phyloP scores from a whole-genome alignment of 345 rosid genomes.

The Cochlearia excelsa region DNA sequence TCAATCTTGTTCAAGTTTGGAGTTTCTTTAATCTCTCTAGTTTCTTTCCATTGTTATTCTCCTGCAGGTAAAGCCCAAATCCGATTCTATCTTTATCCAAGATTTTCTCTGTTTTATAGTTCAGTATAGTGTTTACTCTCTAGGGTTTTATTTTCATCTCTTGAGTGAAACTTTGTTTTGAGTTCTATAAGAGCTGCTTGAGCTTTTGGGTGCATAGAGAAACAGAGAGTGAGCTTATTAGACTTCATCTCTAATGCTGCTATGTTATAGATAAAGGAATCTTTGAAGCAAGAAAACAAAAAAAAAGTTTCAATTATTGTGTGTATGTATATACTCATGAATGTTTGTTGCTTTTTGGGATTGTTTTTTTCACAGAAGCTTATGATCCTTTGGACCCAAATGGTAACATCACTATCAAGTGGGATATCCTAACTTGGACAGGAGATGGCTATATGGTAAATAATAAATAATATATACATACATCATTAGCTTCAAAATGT shows the following conservation, averaged over 20 bases:
- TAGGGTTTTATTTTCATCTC: slow-evolving; percentile 28
- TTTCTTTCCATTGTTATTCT: slow-evolving; percentile 54
- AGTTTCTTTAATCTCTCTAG: slow-evolving; percentile 32
- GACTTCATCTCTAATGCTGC: slow-evolving; percentile 18
- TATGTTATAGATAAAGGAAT: neutral
- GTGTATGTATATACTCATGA: slow-evolving; percentile 1
- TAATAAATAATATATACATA: neutral
- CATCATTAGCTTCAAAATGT: neutral
- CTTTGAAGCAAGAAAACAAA: slow-evolving; percentile 1
- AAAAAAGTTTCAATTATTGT: neutral
- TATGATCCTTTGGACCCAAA: slow-evolving; percentile 75
- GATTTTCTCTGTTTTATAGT: neutral
- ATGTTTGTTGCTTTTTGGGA: slow-evolving; percentile 4
- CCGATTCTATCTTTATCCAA: slow-evolving; percentile 15
- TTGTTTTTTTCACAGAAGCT: slow-evolving; percentile 41
- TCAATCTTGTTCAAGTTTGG: slow-evolving; percentile 33
- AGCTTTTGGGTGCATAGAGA: slow-evolving; percentile 7
- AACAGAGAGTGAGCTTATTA: neutral
- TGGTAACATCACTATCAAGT: slow-evolving; percentile 74
- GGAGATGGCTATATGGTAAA: slow-evolving; percentile 71
- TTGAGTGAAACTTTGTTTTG: slow-evolving; percentile 18
- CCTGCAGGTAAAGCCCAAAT: slow-evolving; percentile 50
- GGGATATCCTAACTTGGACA: slow-evolving; percentile 76
- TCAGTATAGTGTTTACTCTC: neutral
- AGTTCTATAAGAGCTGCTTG: neutral